These are phyloP conservation scores for Hemisphaericaspora lyxosophila DNA, from an alignment of 1,139 yeast genomes.

Conservation along the genomic window DNA sequence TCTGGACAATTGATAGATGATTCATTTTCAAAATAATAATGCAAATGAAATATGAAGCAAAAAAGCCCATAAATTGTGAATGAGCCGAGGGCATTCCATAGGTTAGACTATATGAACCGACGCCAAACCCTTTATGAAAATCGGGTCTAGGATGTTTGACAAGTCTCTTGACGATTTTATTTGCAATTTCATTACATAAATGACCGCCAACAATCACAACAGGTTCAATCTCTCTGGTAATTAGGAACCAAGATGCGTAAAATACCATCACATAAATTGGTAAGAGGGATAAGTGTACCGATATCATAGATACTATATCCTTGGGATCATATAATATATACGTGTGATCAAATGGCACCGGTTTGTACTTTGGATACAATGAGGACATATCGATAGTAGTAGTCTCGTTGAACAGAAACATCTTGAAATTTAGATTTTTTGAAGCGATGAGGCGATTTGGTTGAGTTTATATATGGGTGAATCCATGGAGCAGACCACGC, in stretches of 20 bases:
- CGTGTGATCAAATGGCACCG: constrained; percentile 66
- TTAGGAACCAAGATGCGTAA: constrained; percentile 79
- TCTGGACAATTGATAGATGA: constrained; percentile 21
- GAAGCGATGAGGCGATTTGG: neutral
- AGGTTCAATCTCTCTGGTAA: constrained; percentile 84
- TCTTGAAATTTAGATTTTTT: too few relatives aligned
- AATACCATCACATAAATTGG: constrained; percentile 81
- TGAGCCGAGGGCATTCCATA: constrained; percentile 99
- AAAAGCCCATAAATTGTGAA: constrained; percentile 91
- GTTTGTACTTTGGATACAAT: constrained; percentile 17
- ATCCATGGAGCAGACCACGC: too few relatives aligned
- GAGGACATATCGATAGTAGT: neutral
- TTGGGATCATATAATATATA: constrained; percentile 75
- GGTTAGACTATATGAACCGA: constrained; percentile 52
- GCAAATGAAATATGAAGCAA: constrained; percentile 62
- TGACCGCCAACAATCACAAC: constrained; percentile 86
- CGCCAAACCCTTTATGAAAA: constrained; percentile 50
- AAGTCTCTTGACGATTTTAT: constrained; percentile 63
- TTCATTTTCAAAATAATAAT: constrained; percentile 30
- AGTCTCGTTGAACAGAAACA: constrained; percentile 1
- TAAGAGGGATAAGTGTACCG: constrained; percentile 75
- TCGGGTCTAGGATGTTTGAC: constrained; percentile 78
- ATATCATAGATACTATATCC: constrained; percentile 57
- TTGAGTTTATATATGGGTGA: neutral
- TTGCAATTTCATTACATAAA: constrained; percentile 69